These are phyloP conservation scores for Tuber microsphaerosporum DNA, from an alignment of 495 filamentous ascomycete species.

Conservation along the genomic window DNA sequence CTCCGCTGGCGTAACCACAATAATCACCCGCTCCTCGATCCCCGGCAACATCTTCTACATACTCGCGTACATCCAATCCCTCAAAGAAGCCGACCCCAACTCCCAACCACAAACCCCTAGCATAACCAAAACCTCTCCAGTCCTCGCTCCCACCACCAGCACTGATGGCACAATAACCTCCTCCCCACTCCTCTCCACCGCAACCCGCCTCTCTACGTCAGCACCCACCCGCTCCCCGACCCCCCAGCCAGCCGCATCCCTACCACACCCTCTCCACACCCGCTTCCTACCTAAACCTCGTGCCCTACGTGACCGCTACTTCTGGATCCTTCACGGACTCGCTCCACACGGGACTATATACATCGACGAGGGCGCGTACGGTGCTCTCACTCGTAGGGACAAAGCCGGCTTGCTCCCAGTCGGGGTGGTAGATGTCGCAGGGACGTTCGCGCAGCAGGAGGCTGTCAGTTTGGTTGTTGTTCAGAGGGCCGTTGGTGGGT, in stretches of 20 bases:
- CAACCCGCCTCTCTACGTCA: neutral
- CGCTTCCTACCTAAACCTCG: conserved; percentile 81
- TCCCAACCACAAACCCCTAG: conserved; percentile 16
- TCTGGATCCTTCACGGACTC: conserved; percentile 96
- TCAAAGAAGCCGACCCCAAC: conserved; percentile 37
- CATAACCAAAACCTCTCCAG: conserved; percentile 11
- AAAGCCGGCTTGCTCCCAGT: conserved; percentile 89
- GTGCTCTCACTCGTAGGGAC: conserved; percentile 56
- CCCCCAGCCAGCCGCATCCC: conserved; percentile 13
- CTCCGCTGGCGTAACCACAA: conserved; percentile 87
- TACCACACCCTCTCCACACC: conserved; percentile 67
- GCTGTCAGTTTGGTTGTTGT: conserved; percentile 77
- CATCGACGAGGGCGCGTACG: conserved; percentile 81
- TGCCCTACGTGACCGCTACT: conserved; percentile 83
- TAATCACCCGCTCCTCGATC: conserved; percentile 85
- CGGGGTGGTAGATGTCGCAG: conserved; percentile 82
- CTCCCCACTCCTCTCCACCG: conserved; percentile 41
- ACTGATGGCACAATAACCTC: conserved; percentile 42
- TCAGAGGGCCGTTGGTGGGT: conserved; percentile 45
- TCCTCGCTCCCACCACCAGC: conserved; percentile 14
- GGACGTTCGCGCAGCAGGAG: conserved; percentile 84
- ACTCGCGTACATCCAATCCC: conserved; percentile 67
- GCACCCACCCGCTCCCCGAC: conserved; percentile 30
- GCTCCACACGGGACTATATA: conserved; percentile 82
- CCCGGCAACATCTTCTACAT: conserved; percentile 89